Evolutionary conservation across 148 eudicot species (phyloP).

Genomic region (Spergularia marina): DNA sequence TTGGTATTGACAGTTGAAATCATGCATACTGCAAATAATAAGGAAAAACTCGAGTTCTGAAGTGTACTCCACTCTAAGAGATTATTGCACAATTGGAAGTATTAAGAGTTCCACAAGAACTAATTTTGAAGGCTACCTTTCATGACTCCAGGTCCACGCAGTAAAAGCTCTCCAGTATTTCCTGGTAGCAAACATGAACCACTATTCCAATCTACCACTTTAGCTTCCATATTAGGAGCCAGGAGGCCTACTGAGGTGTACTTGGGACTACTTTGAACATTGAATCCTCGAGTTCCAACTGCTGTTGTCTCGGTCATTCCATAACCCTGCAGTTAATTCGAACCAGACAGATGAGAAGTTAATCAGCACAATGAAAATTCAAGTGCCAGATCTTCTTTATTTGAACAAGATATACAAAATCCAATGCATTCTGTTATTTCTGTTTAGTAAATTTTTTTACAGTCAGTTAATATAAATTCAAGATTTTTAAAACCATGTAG

Average conservation of each 20-base stretch:
- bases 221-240: conserved; percentile 83
- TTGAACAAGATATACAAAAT: neutral
- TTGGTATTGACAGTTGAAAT: neutral
- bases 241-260: conserved; percentile 73
- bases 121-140: conserved; percentile 46
- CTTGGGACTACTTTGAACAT: conserved; percentile 37
- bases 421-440: neutral
- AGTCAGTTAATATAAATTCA: neutral
- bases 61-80: neutral
- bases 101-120: neutral
- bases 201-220: conserved; percentile 63
- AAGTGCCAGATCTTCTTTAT: neutral
- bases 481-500: neutral
- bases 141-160: conserved; percentile 70
- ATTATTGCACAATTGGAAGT: neutral
- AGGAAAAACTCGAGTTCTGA: neutral
- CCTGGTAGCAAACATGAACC: conserved; percentile 70
- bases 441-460: neutral
- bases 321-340: conserved; percentile 56
- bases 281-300: conserved; percentile 80
- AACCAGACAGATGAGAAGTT: neutral
- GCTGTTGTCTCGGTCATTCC: conserved; percentile 97
- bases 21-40: neutral
- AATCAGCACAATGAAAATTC: neutral
- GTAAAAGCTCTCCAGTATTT: conserved; percentile 72